Evolutionary conservation across 2,329 filamentous ascomycete species (phyloP).

Genomic region (Ceratocystis cubensis): DNA sequence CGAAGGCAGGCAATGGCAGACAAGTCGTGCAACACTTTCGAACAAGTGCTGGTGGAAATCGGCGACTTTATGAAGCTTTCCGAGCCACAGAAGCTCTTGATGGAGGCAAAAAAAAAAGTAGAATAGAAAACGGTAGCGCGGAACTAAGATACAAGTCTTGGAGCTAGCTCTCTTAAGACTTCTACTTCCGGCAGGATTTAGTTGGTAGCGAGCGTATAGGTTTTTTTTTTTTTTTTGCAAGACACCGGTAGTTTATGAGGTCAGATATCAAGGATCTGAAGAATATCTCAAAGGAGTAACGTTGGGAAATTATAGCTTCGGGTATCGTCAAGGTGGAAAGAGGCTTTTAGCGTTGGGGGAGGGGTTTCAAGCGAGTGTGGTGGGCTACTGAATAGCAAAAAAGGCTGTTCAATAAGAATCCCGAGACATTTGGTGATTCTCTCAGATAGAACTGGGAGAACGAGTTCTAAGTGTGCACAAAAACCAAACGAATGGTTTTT

Average conservation of each 20-base stretch:
- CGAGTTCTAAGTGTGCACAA: not conserved
- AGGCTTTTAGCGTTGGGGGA: constrained; percentile 1
- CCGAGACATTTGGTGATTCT: constrained; percentile 18
- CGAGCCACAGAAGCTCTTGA: not conserved
- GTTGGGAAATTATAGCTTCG: not conserved
- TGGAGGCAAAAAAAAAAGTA: not conserved
- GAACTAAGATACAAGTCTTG: constrained; percentile 6
- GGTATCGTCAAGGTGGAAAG: not conserved
- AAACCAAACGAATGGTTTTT: constrained; percentile 10
- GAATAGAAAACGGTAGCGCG: not conserved
- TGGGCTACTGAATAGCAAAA: constrained; percentile 19
- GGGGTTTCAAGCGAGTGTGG: constrained; percentile 19
- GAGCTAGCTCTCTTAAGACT: constrained; percentile 4
- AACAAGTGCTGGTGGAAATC: not conserved
- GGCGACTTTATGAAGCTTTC: constrained; percentile 8
- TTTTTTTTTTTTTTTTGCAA: not conserved
- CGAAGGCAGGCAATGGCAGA: not conserved
- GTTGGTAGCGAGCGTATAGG: constrained; percentile 5
- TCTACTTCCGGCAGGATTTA: constrained; percentile 4
- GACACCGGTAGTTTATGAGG: not conserved
- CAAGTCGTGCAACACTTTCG: not conserved
- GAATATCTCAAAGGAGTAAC: not conserved
- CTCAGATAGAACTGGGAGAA: constrained; percentile 7
- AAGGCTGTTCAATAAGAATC: constrained; percentile 16
- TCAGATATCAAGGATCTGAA: not conserved